phyloP scores from a whole-genome alignment of 2,329 filamentous ascomycete genomes.

The Calonectria pauciramosa region DNA sequence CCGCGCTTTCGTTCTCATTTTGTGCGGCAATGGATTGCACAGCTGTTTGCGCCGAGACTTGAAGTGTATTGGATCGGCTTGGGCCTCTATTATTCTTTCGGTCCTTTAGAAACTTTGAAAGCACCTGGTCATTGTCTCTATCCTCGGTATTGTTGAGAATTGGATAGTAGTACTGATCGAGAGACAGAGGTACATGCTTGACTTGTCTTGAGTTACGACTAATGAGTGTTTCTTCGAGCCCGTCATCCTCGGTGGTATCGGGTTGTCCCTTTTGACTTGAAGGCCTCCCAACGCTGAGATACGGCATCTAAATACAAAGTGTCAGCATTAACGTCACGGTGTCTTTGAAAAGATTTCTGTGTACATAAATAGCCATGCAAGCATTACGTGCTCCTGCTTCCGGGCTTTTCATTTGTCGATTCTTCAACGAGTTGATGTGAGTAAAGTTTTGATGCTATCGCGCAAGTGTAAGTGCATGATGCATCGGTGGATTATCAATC shows the following conservation, averaged over 20 bases:
- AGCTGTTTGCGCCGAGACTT: not conserved
- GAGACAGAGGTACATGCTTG: not conserved
- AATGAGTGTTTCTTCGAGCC: not conserved
- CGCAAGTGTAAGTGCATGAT: not conserved
- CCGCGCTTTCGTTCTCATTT: not conserved
- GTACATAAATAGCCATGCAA: not conserved
- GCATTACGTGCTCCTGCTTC: not conserved
- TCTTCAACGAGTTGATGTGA: not conserved
- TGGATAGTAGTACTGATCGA: not conserved
- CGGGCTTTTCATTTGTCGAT: not conserved
- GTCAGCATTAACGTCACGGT: not conserved
- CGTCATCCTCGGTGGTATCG: not conserved
- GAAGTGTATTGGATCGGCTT: not conserved
- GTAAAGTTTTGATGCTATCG: not conserved
- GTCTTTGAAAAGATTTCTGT: not conserved
- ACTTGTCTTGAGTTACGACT: not conserved
- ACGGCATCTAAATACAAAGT: not conserved
- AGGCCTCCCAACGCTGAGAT: not conserved
- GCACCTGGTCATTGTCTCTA: not conserved
- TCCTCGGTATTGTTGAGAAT: not conserved
- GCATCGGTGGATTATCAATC: rapidly evolving
- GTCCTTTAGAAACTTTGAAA: not conserved
- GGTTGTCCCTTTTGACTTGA: not conserved
- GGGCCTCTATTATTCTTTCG: not conserved
- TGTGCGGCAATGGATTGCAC: not conserved